These are phyloP conservation scores for Alternaria sp. DNA, from an alignment of 2,329 filamentous ascomycete species.

Conservation along the genomic window DNA sequence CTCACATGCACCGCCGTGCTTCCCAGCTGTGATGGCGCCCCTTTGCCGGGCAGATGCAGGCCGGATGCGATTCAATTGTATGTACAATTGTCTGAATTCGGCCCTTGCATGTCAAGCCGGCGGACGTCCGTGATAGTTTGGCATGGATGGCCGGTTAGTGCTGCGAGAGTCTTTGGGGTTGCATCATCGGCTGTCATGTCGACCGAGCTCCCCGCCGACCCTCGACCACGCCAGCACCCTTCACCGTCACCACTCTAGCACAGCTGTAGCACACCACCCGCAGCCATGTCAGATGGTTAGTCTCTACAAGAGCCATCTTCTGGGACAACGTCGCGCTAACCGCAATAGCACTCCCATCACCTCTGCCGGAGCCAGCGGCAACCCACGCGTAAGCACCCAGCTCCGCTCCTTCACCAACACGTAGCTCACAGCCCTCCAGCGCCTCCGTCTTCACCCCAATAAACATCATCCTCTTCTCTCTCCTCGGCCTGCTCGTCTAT, in stretches of 20 bases:
- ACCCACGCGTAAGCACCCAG: conserved; percentile 51
- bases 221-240: conserved; percentile 3
- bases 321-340: neutral
- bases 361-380: conserved; percentile 62
- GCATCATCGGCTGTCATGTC: neutral
- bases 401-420: neutral
- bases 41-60: conserved; percentile 2
- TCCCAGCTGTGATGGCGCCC: neutral
- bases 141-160: neutral
- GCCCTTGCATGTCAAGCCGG: neutral
- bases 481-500: conserved; percentile 65
- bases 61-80: neutral
- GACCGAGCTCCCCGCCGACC: neutral
- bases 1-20: neutral
- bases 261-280: neutral
- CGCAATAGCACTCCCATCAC: conserved; percentile 61
- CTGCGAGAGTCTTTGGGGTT: neutral
- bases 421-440: conserved; percentile 45
- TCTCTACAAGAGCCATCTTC: neutral
- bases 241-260: neutral
- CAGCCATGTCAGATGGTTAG: conserved; percentile 37
- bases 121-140: neutral
- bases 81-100: neutral
- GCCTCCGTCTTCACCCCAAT: conserved; percentile 64
- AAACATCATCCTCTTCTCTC: conserved; percentile 66